Base-by-base conservation (phyloP, 2,329 filamentous ascomycete species). In the Diaporthe citri region DNA sequence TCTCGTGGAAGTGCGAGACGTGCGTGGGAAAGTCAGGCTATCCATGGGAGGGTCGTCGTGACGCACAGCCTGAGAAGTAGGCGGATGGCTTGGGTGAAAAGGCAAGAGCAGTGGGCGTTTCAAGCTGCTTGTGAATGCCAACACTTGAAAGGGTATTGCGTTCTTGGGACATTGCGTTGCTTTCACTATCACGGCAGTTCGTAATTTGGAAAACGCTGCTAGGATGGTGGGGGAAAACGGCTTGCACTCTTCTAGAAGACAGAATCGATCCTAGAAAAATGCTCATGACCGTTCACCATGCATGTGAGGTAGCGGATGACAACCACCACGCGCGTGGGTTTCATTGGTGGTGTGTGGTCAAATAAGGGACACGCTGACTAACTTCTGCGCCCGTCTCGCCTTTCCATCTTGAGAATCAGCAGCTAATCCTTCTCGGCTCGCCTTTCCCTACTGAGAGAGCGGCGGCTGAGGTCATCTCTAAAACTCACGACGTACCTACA, bases 341-440 rank as follows among this genome's bases (percentile, higher is more conserved):
- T n/a, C n/a, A n/a, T n/a, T n/a, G n/a, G n/a, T n/a, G n/a, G n/a
- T 25, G 13, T 28, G 25, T 28, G 59, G 39, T 46, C 25, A 13
- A 28, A 43, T 28, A 48, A n/a, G 64, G 3, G 7, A 10, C 15
- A 28, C 13, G 46, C 64, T 67, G 22, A 52, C 46, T 39, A 52
- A 39, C 62, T 12, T 52, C 22, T 12, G n/a, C 22, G 25, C 43
- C 34, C 64, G 64, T 67, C 64, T 67, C 64, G 64, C 64, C 64
- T n/a, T 67, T 52, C 64, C 46, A 12, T 67, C 22, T 39, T 20
- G 22, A 39, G 34, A 25, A 51, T 28, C 31, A 67, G 64, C 31
- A n/a, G 31, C 46, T 13, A 52, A 7, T 36, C 28, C n/a, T 13
- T 8, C 46, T 67, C 64, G 64, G 64, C 64, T 67, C 64, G 64